Evolutionary conservation across 2,329 filamentous ascomycete genomes (phyloP), one percentile per base, ranked within the genome.

Genomic region (Fusarium devonianum): DNA sequence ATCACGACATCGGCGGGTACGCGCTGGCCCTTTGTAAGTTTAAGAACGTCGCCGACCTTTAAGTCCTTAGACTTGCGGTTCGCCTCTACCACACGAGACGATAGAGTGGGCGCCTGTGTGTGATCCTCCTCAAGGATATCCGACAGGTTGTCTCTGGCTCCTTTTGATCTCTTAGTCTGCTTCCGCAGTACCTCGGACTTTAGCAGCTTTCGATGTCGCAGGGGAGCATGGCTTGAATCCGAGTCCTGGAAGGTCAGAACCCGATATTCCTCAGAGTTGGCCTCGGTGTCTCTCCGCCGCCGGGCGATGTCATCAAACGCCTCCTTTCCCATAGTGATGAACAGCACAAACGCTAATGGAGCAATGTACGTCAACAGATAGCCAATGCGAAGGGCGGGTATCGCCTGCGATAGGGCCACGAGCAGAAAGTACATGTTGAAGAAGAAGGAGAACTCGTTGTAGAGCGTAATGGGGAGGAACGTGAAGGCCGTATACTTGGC

Each of bases 361-460:
- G 90, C 92, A 69, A 97, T 86, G 66, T 99, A 99, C 2, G 94
- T 97, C 21, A 90, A 90, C 53, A 99, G 82, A 71, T 97, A 97
- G 46, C 94, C 94, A 60, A 99, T 97, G 44, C 92, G 85, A 44
- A 99, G 75, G 16, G 89, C 83, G 4, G 92, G 92, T 66, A 99
- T 92, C 32, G 91, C 87, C 73, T 99, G 94, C 26, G 93, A 97
- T 38, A 97, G 74, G 6, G 94, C 95, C 38, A 99, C 94, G 18
- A 97, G 85, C 46, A 99, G 79, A 71, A 99, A 99, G 71, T 99
- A 99, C 79, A 97, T 90, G 80, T 99, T 99, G 80, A 99, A 96
- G 75, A 99, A 99, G 78, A 97, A 99, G 51, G 93, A 97, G 71
- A 99, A 99, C 69, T 99, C 94, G 75, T 97, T 97, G 74, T 97